Evolutionary conservation across 164 flowering plant species (phyloP).

Genomic region (Akebia trifoliata): DNA sequence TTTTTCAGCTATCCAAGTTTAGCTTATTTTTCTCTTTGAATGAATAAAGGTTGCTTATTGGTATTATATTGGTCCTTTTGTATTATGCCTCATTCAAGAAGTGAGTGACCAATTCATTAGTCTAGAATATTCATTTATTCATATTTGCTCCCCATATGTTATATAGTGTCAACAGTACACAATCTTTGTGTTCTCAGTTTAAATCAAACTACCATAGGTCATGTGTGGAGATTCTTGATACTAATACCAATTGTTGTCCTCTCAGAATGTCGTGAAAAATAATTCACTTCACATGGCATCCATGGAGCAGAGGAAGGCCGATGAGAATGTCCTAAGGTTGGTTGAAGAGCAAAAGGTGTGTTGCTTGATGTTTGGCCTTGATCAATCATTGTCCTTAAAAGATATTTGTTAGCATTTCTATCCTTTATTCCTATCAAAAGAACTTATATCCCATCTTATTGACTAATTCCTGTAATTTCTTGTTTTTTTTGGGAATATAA

Average conservation of each 20-base stretch:
- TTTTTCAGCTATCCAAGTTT: too few species aligned
- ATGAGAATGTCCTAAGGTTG: conserved; percentile 49
- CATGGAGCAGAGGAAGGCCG: conserved; percentile 60
- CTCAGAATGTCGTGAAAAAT: conserved; percentile 44
- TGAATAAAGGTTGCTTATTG: too few species aligned
- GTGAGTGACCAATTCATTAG: too few species aligned
- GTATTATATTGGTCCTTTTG: too few species aligned
- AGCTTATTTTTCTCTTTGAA: too few species aligned
- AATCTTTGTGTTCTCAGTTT: too few species aligned
- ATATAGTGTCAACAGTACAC: too few species aligned
- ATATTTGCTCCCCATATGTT: too few species aligned
- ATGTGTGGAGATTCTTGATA: not conserved
- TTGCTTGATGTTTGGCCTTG: conserved; percentile 2
- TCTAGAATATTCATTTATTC: too few species aligned
- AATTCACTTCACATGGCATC: conserved; percentile 42
- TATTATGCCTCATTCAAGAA: too few species aligned
- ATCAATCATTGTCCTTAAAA: not conserved
- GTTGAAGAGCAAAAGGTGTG: conserved; percentile 69
- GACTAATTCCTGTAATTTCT: too few species aligned
- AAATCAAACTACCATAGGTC: too few species aligned
- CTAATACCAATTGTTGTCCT: conserved; percentile 11
- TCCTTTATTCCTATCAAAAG: not conserved
- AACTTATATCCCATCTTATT: not conserved
- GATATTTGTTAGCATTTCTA: not conserved
- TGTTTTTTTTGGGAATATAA: conserved; percentile 31